phyloP scores from a whole-genome alignment of 768 basidiomycete species.

The Russula earlei region DNA sequence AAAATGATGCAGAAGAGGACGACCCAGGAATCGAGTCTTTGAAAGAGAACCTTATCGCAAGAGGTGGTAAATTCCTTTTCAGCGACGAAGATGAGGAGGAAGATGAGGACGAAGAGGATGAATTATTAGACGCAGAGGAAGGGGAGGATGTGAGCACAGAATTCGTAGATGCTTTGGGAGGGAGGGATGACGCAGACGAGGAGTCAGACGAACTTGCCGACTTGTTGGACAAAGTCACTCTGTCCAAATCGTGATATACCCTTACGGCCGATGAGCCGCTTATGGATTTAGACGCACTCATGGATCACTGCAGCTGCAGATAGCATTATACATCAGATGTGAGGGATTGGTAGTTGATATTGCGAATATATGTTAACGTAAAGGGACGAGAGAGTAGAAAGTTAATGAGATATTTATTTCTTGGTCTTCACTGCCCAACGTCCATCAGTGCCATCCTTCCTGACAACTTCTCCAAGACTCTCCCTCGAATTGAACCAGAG shows the following conservation, averaged over 20 bases:
- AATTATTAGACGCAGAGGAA: conserved; percentile 30
- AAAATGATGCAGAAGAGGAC: conserved; percentile 80
- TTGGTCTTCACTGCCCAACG: conserved; percentile 11
- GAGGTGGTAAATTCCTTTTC: conserved; percentile 57
- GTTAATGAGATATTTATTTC: too few species aligned
- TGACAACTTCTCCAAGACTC: conserved; percentile 12
- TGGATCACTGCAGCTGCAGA: neutral
- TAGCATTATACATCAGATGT: conserved; percentile 6
- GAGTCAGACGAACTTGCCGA: conserved; percentile 53
- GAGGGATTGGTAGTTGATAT: neutral
- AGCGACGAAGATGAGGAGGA: conserved; percentile 80
- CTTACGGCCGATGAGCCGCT: neutral
- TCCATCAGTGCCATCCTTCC: conserved; percentile 9
- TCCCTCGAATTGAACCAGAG: conserved; percentile 13
- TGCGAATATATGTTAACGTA: neutral
- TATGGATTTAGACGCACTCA: neutral
- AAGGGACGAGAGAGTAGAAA: too few species aligned
- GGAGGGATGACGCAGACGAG: conserved; percentile 28
- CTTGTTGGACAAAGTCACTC: conserved; percentile 52
- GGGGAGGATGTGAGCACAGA: conserved; percentile 23
- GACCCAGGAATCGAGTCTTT: conserved; percentile 53
- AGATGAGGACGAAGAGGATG: conserved; percentile 42
- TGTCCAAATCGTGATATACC: neutral
- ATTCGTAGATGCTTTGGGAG: conserved; percentile 22
- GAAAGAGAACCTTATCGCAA: conserved; percentile 43